Conservation (phyloP, 345 rosid genomes). For the Salix purpurea region DNA sequence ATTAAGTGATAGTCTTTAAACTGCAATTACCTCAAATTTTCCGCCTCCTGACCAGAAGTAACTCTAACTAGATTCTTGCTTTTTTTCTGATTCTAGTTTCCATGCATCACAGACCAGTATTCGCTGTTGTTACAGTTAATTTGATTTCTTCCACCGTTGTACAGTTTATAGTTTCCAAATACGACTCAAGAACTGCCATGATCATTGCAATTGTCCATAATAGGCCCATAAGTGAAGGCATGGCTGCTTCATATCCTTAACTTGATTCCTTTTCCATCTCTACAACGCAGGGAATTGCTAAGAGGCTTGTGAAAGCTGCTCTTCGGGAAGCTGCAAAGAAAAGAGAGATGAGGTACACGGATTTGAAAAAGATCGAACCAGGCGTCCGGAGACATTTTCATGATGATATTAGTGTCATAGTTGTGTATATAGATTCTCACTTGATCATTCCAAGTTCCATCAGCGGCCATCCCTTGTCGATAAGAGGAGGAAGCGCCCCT, state of each 20-base stretch:
- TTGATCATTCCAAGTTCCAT: conserved; percentile 8
- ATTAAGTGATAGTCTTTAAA: no score
- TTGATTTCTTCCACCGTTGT: not conserved
- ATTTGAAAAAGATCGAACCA: conserved; percentile 18
- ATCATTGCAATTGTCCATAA: not conserved
- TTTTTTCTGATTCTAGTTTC: not conserved
- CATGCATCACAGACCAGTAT: not conserved
- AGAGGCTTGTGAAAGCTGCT: conserved; percentile 23
- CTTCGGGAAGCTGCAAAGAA: conserved; percentile 24
- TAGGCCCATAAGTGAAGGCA: no score
- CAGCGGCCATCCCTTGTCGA: conserved; percentile 36
- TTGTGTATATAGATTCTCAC: conserved; percentile 21
- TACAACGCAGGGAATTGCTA: conserved; percentile 19
- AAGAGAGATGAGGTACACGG: conserved; percentile 20
- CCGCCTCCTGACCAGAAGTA: not conserved
- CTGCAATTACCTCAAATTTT: not conserved
- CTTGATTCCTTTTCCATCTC: not conserved
- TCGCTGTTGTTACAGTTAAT: not conserved
- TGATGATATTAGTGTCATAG: conserved; percentile 25
- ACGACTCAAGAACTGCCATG: not conserved
- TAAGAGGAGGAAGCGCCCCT: conserved; percentile 35
- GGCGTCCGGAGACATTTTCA: conserved; percentile 33
- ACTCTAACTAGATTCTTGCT: not conserved
- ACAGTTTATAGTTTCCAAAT: not conserved
- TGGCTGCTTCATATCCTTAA: not conserved